Evolutionary conservation across 768 basidiomycete species (phyloP).

Genomic region (Suillus weaverae): DNA sequence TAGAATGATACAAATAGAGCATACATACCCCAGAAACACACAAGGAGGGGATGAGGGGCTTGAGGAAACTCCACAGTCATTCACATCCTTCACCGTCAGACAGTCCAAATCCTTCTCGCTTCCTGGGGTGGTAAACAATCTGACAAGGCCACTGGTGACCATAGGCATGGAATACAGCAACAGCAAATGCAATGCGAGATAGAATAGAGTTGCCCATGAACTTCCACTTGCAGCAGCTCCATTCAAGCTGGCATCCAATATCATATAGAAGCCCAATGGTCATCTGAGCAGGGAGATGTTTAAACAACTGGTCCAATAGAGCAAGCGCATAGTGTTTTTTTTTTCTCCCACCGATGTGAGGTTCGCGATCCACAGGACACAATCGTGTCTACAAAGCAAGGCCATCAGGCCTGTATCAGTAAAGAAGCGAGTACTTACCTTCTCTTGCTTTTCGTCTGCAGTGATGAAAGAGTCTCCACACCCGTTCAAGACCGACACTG

Average conservation of each 20-base stretch:
- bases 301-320: slow-evolving; percentile 17
- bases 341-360: slow-evolving; percentile 20
- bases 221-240: slow-evolving; percentile 17
- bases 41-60: slow-evolving; percentile 20
- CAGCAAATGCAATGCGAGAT: slow-evolving; percentile 26
- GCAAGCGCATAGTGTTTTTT: slow-evolving; percentile 28
- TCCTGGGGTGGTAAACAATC: slow-evolving; percentile 36
- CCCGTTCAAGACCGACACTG: slow-evolving; percentile 30
- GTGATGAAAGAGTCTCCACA: slow-evolving; percentile 32
- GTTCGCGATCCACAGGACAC: slow-evolving; percentile 18
- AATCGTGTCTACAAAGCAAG: slow-evolving; percentile 23
- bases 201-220: slow-evolving; percentile 8
- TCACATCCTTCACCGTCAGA: slow-evolving; percentile 32
- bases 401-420: slow-evolving; percentile 24
- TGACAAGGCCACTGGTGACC: slow-evolving; percentile 38
- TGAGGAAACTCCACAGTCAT: slow-evolving; percentile 26
- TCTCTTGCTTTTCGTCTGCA: slow-evolving; percentile 14
- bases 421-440: slow-evolving; percentile 21
- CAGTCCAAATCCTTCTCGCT: slow-evolving; percentile 24
- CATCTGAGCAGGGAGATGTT: slow-evolving; percentile 16
- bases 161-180: slow-evolving; percentile 38
- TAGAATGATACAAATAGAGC: not conserved
- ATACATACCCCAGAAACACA: slow-evolving; percentile 21
- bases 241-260: slow-evolving; percentile 25
- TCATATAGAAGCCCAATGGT: slow-evolving; percentile 23